Evolutionary conservation across 1,139 yeast species (phyloP).

Genomic region (Arxiozyma bovina): DNA sequence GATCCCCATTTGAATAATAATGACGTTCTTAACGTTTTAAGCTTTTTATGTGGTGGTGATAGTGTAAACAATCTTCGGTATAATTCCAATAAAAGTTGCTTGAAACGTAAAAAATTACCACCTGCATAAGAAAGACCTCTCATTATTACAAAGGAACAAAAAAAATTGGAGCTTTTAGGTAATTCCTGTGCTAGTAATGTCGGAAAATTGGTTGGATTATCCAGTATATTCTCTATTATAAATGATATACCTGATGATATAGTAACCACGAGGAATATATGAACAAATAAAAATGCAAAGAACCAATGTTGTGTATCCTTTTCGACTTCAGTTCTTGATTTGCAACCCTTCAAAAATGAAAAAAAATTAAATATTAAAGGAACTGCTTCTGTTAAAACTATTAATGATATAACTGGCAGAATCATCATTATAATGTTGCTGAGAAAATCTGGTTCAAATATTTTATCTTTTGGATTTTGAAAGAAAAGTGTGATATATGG

Average conservation of each 20-base stretch:
- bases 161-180: constrained; percentile 77
- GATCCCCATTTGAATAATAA: constrained; percentile 65
- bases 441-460: constrained; percentile 44
- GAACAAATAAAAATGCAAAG: constrained; percentile 65
- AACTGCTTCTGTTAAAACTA: constrained; percentile 49
- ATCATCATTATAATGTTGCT: constrained; percentile 48
- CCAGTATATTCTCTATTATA: constrained; percentile 53
- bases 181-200: constrained; percentile 60
- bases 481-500: constrained; percentile 48
- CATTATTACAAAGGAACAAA: constrained; percentile 61
- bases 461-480: constrained; percentile 47
- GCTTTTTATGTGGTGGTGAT: constrained; percentile 53
- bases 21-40: constrained; percentile 38
- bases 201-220: constrained; percentile 67
- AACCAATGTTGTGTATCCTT: constrained; percentile 58
- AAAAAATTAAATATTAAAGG: constrained; percentile 44
- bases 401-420: constrained; percentile 52
- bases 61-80: constrained; percentile 37
- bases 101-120: constrained; percentile 50
- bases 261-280: constrained; percentile 75
- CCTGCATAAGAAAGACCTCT: constrained; percentile 72
- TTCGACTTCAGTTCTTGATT: constrained; percentile 51
- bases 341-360: constrained; percentile 42
- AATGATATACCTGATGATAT: constrained; percentile 73
- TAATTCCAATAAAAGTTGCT: constrained; percentile 37